Conservation (phyloP, 169 alveolate species). For the Plasmodium fragile region DNA sequence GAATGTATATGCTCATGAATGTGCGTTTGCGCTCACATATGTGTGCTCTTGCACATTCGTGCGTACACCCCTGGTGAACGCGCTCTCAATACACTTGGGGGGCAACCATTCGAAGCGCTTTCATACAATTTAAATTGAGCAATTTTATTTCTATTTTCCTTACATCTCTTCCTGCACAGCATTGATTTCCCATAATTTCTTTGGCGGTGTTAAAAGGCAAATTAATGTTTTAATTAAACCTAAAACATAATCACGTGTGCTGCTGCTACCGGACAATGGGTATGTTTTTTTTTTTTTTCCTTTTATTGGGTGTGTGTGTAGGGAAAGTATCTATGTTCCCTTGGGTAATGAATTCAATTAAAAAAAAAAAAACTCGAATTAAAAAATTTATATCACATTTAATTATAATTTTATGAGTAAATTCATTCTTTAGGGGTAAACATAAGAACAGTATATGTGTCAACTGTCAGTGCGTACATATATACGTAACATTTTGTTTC, state of each 20-base stretch:
- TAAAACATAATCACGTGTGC: constrained; percentile 64
- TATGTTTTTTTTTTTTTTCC: constrained; percentile 9
- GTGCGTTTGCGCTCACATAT: not conserved
- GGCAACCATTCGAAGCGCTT: not conserved
- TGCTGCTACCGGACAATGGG: constrained; percentile 45
- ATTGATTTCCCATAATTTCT: constrained; percentile 82
- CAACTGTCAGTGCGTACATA: not conserved
- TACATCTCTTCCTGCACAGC: constrained; percentile 87
- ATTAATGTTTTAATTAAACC: constrained; percentile 47
- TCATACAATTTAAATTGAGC: not conserved
- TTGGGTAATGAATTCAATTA: not conserved
- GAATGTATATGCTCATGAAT: not conserved
- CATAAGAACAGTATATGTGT: not conserved
- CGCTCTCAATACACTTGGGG: not conserved
- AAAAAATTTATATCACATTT: constrained; percentile 17
- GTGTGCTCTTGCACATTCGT: not conserved
- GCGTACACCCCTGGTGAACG: not conserved
- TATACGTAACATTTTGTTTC: constrained; percentile 9
- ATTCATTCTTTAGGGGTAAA: constrained; percentile 19
- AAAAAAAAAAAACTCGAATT: constrained; percentile 20
- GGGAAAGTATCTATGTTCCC: not conserved
- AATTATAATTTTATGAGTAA: constrained; percentile 16
- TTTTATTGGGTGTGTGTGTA: not conserved
- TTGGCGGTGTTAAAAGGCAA: constrained; percentile 31
- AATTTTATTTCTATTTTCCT: constrained; percentile 9